Percentiles rank a stretch among this genome's conserved stretches.
Evolutionary conservation across 306 rosid species (phyloP).

Genomic region (Pyrus betulifolia): DNA sequence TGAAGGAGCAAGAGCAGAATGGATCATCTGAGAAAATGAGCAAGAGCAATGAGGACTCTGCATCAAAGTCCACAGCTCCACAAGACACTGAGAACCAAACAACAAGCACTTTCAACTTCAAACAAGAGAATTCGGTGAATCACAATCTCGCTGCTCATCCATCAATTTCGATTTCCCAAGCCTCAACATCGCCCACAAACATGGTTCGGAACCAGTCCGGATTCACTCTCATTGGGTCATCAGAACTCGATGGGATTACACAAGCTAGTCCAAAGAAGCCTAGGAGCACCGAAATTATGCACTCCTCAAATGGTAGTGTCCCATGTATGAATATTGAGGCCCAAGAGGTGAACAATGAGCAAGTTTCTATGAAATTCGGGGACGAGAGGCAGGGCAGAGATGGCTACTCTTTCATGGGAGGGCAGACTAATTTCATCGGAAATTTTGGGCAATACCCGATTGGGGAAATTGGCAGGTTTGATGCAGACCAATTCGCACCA

Average conservation of each 20-base stretch:
- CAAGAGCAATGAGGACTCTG: slow-evolving; percentile 52
- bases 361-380: slow-evolving; percentile 54
- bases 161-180: slow-evolving; percentile 37
- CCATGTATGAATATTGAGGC: slow-evolving; percentile 46
- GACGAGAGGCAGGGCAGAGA: slow-evolving; percentile 61
- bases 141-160: slow-evolving; percentile 27
- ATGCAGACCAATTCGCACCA: slow-evolving; percentile 60
- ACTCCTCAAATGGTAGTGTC: slow-evolving; percentile 33
- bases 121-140: slow-evolving; percentile 32
- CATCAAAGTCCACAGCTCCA: slow-evolving; percentile 31
- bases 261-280: slow-evolving; percentile 75
- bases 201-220: slow-evolving; percentile 49
- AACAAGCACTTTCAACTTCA: slow-evolving; percentile 45
- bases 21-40: slow-evolving; percentile 49
- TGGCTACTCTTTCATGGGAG: slow-evolving; percentile 68
- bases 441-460: slow-evolving; percentile 89
- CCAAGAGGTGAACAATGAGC: slow-evolving; percentile 36
- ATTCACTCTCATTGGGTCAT: slow-evolving; percentile 70
- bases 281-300: slow-evolving; percentile 46
- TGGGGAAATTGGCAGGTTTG: slow-evolving; percentile 76
- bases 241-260: slow-evolving; percentile 82
- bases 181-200: slow-evolving; percentile 44
- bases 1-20: slow-evolving; percentile 68
- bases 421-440: slow-evolving; percentile 67
- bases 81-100: slow-evolving; percentile 27